Evolutionary conservation across 78 protist genomes (phyloP).

Genomic region (Anaeramoeba ignava): DNA sequence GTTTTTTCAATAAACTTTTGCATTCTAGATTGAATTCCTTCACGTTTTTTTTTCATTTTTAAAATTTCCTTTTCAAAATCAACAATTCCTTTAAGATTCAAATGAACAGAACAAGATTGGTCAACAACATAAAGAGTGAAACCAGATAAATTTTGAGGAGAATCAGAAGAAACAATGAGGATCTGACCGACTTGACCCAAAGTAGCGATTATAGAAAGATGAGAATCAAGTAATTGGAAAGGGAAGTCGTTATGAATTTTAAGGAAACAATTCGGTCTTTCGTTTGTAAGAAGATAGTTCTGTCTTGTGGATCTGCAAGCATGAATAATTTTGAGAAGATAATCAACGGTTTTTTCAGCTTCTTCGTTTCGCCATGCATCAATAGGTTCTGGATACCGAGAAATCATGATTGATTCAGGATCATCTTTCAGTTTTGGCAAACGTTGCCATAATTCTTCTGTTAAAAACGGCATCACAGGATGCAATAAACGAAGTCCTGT

Average conservation of each 20-base stretch:
- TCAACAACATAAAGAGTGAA: background rate
- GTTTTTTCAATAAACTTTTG: background rate
- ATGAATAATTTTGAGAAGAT: background rate
- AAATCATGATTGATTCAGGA: background rate
- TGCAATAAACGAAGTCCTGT: constrained; percentile 69
- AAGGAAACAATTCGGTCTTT: no score
- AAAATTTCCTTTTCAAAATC: background rate
- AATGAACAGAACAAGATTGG: background rate
- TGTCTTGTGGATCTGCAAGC: background rate
- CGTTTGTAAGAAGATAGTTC: background rate
- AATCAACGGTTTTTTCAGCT: background rate
- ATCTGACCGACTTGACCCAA: background rate
- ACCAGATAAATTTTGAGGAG: background rate
- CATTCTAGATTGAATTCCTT: background rate
- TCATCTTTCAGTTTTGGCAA: constrained; percentile 26
- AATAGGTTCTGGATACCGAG: background rate
- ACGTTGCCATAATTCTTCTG: constrained; percentile 83
- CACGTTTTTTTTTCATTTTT: background rate
- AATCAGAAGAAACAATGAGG: background rate
- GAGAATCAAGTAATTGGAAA: background rate
- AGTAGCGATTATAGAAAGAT: background rate
- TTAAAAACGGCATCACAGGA: constrained; percentile 93
- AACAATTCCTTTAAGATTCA: background rate
- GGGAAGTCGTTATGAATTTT: no score
- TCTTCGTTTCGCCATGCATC: background rate